Percentiles rank a stretch among this genome's conserved stretches.
These are phyloP conservation scores for Asterochloris erici DNA, from an alignment of 139 green algal genomes.

Conservation along the genomic window DNA sequence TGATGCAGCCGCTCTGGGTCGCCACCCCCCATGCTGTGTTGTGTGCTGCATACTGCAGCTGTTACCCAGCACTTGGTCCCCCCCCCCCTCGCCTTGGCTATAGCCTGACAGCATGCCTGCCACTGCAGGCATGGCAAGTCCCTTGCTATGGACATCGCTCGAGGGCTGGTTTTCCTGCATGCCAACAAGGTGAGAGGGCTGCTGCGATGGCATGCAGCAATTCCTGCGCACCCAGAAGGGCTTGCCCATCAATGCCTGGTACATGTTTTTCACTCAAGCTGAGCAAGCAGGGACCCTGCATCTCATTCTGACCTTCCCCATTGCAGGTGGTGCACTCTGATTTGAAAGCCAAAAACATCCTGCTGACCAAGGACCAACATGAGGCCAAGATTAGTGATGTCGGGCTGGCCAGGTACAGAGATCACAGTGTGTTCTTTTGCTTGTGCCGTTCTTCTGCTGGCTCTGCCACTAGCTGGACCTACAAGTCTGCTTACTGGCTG, in stretches of 20 bases:
- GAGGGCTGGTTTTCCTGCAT: slow-evolving; percentile 15
- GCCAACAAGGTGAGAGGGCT: not conserved
- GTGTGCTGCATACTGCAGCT: slow-evolving; percentile 1
- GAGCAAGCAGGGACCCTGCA: too few species aligned
- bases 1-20: too few species aligned
- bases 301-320: too few species aligned
- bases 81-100: not conserved
- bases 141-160: slow-evolving; percentile 3
- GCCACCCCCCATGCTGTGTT: too few species aligned
- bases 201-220: not conserved
- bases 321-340: slow-evolving; percentile 13
- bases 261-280: too few species aligned
- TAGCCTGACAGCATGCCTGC: not conserved
- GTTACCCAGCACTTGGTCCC: too few species aligned
- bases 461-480: too few species aligned
- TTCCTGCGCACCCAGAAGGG: too few species aligned
- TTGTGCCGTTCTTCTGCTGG: too few species aligned
- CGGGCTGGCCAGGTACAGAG: not conserved
- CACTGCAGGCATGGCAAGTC: not conserved
- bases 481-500: too few species aligned
- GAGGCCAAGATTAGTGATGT: slow-evolving; percentile 23
- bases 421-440: too few species aligned
- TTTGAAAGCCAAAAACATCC: slow-evolving; percentile 22
- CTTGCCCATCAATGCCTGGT: too few species aligned
- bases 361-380: slow-evolving; percentile 5